Conservation (phyloP, 768 basidiomycete species). For the Pleurotus citrinopileatus region DNA sequence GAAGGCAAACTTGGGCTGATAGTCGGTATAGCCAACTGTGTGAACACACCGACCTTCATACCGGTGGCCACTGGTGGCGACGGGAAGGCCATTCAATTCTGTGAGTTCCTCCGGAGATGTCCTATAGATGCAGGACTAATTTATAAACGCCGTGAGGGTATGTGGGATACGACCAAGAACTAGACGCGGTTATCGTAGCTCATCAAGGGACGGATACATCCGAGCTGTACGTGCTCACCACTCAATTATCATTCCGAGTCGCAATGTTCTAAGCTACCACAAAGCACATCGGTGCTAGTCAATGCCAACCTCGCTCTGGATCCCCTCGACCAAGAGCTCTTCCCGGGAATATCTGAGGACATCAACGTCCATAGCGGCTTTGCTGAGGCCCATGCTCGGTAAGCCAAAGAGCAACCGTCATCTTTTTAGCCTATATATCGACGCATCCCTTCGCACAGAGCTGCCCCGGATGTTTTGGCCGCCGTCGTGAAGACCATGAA, state of each 20-base stretch:
- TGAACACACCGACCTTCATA: conserved; percentile 20
- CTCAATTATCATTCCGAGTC: too few relatives aligned
- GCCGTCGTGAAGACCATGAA: conserved; percentile 37
- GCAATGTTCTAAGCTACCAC: not conserved
- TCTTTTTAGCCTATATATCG: conserved; percentile 32
- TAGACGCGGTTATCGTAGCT: conserved; percentile 36
- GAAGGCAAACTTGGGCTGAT: not conserved
- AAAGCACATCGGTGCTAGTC: conserved; percentile 35
- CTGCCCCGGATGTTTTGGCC: conserved; percentile 37
- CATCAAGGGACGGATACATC: conserved; percentile 41
- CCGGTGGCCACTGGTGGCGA: conserved; percentile 45
- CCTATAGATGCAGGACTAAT: not conserved
- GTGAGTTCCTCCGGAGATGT: conserved; percentile 21
- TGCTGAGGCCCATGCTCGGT: conserved; percentile 38
- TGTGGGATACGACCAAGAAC: conserved; percentile 29
- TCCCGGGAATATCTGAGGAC: conserved; percentile 39
- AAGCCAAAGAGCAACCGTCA: conserved; percentile 33
- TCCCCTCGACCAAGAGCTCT: conserved; percentile 34
- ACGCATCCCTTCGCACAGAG: conserved; percentile 28
- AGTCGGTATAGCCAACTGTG: conserved; percentile 7
- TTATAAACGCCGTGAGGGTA: conserved; percentile 16
- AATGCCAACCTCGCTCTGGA: conserved; percentile 30
- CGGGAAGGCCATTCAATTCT: conserved; percentile 35
- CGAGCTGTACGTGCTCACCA: conserved; percentile 30
- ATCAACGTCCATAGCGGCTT: conserved; percentile 46